Base-by-base conservation (phyloP, 495 filamentous ascomycete genomes). In the Tuber microsphaerosporum region DNA sequence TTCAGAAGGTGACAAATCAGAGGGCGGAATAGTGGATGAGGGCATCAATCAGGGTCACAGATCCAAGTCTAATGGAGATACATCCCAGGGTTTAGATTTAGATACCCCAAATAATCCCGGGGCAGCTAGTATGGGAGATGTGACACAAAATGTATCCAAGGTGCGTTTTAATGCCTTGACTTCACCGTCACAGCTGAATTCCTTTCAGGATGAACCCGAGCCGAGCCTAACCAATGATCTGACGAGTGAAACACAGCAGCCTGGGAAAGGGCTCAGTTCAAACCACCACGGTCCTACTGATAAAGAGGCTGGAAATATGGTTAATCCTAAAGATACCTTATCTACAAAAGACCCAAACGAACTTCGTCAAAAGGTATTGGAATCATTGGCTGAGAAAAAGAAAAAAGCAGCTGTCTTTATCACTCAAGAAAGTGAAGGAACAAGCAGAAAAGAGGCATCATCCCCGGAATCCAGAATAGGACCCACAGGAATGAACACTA, bases 341-440 rank as follows among this genome's bases (percentile, higher is more conserved):
- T 69, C 81, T 69, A 77, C 69, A 41, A 78, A 77, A 31, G 77
- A 82, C 69, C 81, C 81, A 22, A 73, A 79, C 61, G 77, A 79
- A 72, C 70, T 79, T 20, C 77, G 77, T 45, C 77, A 79, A 73
- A 79, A 79, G 42, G 77, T 79, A 9, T 44, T 82, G 70, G 81
- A 82, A 70, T 82, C 81, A 65, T 76, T 82, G 71, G 81, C 81
- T 75, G 81, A 82, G 77, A 82, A 82, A 46, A 82, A 82, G 69
- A 82, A 82, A 71, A 82, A 82, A 45, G 81, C 81, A 74, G 81
- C 81, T 6, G 81, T 82, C 51, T 82, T 82, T 74, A 82, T 82
- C 80, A 82, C 81, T 31, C 77, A 80, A 56, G 80, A 82, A 71
- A 82, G 81, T 71, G 81, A 82, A 71, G 81, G 81, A 71, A 73